Evolutionary conservation across 768 basidiomycete genomes (phyloP).

Genomic region (Pulveroboletus sp.): DNA sequence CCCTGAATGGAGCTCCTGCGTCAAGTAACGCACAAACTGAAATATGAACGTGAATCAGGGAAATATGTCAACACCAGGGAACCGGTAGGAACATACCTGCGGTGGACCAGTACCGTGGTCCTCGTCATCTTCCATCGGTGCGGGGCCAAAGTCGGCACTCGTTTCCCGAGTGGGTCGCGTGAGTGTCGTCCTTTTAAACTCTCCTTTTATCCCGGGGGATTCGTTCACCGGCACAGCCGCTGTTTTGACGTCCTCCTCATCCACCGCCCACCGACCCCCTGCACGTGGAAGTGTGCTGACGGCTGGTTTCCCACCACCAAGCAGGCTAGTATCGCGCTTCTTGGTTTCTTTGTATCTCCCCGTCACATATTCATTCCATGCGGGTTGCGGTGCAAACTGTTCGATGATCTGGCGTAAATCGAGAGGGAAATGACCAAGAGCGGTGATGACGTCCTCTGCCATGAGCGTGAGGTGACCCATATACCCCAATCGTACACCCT

Average conservation of each 20-base stretch:
- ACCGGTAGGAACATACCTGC: constrained; percentile 32
- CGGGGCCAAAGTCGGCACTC: constrained; percentile 63
- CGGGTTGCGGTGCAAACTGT: constrained; percentile 63
- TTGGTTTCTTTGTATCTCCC: constrained; percentile 85
- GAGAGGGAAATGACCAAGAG: constrained; percentile 81
- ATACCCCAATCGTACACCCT: constrained; percentile 80
- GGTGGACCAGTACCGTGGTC: constrained; percentile 41
- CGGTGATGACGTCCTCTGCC: constrained; percentile 88
- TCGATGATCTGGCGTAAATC: constrained; percentile 66
- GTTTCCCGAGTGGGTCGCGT: constrained; percentile 42
- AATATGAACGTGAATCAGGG: background rate
- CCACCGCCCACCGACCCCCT: constrained; percentile 59
- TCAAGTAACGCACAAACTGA: constrained; percentile 78
- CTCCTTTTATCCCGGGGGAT: constrained; percentile 40
- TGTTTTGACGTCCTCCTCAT: constrained; percentile 49
- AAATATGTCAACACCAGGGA: background rate
- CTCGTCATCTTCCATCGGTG: constrained; percentile 46
- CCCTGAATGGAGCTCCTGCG: constrained; percentile 63
- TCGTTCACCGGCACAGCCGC: constrained; percentile 20
- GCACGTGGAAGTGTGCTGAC: constrained; percentile 34
- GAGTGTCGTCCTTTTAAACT: constrained; percentile 50
- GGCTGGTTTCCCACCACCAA: constrained; percentile 84
- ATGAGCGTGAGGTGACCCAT: constrained; percentile 97
- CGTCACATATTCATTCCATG: constrained; percentile 88
- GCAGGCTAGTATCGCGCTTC: constrained; percentile 66